Evolutionary conservation across 306 rosid species (phyloP).

Genomic region (Vigna hirtella): DNA sequence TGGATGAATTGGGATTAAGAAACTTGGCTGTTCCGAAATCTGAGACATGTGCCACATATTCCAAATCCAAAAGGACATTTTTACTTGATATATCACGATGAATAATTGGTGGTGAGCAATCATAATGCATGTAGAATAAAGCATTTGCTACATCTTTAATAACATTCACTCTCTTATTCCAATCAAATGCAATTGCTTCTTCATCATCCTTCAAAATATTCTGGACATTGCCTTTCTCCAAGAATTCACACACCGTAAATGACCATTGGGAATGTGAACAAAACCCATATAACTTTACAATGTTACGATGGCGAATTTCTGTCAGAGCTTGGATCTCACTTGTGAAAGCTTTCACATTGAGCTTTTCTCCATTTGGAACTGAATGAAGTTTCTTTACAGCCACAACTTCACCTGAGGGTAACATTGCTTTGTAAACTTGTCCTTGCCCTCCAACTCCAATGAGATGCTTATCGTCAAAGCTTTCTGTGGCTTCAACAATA

Average conservation of each 20-base stretch:
- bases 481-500: too few species aligned
- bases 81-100: slow-evolving; percentile 28
- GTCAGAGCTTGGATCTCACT: too few species aligned
- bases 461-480: too few species aligned
- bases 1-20: slow-evolving; percentile 1
- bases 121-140: neutral
- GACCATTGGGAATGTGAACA: slow-evolving; percentile 28
- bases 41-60: slow-evolving; percentile 18
- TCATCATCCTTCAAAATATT: neutral
- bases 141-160: neutral
- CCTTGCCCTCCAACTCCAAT: too few species aligned
- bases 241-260: slow-evolving; percentile 33
- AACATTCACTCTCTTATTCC: neutral
- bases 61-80: slow-evolving; percentile 21
- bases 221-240: slow-evolving; percentile 10
- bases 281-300: slow-evolving; percentile 35
- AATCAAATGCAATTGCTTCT: slow-evolving; percentile 1
- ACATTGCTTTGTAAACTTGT: too few species aligned
- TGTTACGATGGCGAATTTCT: too few species aligned
- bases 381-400: neutral
- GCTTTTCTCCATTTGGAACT: neutral
- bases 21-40: slow-evolving; percentile 32
- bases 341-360: neutral
- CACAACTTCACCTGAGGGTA: too few species aligned
- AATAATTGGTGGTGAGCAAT: slow-evolving; percentile 22